Percentiles rank a stretch among this genome's conserved stretches.
These are phyloP conservation scores for Amphichorda felina DNA, from an alignment of 2,329 filamentous ascomycete species.

Conservation along the genomic window DNA sequence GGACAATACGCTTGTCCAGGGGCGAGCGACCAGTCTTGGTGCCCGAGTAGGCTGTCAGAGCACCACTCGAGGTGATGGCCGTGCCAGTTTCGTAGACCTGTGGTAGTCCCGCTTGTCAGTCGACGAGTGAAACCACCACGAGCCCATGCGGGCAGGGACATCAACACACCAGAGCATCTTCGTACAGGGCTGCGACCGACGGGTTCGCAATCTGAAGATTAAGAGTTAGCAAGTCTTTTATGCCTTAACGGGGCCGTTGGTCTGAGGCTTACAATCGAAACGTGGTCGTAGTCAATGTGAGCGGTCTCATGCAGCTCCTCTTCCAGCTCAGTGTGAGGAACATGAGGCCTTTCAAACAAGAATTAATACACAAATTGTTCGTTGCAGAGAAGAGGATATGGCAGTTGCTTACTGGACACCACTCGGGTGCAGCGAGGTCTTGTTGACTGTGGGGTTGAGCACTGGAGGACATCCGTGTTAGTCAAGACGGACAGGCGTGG, in stretches of 20 bases:
- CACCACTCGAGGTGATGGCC: conserved; percentile 91
- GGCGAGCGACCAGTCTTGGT: conserved; percentile 97
- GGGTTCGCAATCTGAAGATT: conserved; percentile 66
- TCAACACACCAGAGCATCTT: conserved; percentile 69
- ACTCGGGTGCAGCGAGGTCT: conserved; percentile 80
- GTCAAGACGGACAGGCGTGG: background rate
- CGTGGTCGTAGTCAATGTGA: conserved; percentile 98
- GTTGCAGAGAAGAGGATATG: background rate
- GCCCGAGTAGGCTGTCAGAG: conserved; percentile 93
- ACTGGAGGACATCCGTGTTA: conserved; percentile 3
- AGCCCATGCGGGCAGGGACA: background rate
- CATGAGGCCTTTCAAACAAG: conserved; percentile 48
- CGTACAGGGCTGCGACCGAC: conserved; percentile 89
- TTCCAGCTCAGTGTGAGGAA: conserved; percentile 90
- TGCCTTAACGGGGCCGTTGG: background rate
- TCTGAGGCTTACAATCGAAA: conserved; percentile 69
- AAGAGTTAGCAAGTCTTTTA: background rate
- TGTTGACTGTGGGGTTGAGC: conserved; percentile 55
- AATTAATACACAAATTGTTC: conserved; percentile 4
- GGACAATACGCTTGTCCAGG: conserved; percentile 92
- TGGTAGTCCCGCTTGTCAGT: background rate
- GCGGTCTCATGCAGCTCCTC: conserved; percentile 95
- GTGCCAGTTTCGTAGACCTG: conserved; percentile 85
- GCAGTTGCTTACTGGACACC: conserved; percentile 70
- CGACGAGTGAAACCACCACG: background rate